Conservation (phyloP, 1,284 basidiomycete genomes). For the Sutorius eximius region DNA sequence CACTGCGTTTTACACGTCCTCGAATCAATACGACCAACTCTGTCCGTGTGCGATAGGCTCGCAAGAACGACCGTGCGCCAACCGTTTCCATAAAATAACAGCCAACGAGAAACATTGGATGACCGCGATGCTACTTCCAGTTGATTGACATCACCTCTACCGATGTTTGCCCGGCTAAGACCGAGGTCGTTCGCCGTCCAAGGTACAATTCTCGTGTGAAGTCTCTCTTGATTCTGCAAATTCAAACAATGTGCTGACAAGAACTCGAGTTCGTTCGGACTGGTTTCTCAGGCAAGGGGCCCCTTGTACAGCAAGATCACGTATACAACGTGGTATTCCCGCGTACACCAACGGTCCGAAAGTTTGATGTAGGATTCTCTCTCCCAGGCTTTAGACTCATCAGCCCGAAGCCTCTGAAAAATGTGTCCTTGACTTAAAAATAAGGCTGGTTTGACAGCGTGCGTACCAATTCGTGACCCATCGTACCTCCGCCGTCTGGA, state of each 20-base stretch:
- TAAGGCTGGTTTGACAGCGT: constrained; percentile 25
- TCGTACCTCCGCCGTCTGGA: constrained; percentile 21
- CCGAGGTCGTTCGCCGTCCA: constrained; percentile 24
- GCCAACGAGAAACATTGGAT: constrained; percentile 3
- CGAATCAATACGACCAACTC: constrained; percentile 2
- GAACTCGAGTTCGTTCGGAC: neutral
- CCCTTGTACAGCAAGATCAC: constrained; percentile 26
- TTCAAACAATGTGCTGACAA: constrained; percentile 12
- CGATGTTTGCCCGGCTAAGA: constrained; percentile 14
- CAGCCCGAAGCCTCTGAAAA: constrained; percentile 9
- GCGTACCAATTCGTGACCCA: constrained; percentile 6
- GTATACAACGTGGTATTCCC: constrained; percentile 21
- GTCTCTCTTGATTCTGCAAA: constrained; percentile 6
- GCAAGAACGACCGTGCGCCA: constrained; percentile 5
- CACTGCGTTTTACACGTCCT: constrained; percentile 7
- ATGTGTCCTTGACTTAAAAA: constrained; percentile 14
- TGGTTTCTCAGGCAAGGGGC: constrained; percentile 28
- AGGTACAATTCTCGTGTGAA: constrained; percentile 18
- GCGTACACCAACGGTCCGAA: constrained; percentile 14
- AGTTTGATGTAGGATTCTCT: constrained; percentile 5
- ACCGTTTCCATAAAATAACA: constrained; percentile 11
- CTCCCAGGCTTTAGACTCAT: constrained; percentile 30
- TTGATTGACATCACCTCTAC: constrained; percentile 20
- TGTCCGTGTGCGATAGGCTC: constrained; percentile 4
- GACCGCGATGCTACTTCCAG: constrained; percentile 16